Evolutionary conservation across 1,139 yeast species (phyloP).

Genomic region (Pichia sp.): DNA sequence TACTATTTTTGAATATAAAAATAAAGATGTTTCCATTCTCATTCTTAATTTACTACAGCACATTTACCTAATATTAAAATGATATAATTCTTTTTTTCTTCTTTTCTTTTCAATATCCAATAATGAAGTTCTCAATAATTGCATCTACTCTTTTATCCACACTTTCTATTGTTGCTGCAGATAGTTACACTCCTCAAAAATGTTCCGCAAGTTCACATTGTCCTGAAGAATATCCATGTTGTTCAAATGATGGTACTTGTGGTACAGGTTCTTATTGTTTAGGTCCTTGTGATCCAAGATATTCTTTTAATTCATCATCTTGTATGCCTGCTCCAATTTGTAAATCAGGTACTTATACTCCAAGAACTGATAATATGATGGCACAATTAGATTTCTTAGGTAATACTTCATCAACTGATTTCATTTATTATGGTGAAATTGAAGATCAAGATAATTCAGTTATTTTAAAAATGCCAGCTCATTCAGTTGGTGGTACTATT

Average conservation of each 20-base stretch:
- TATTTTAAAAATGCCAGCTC: conserved; percentile 72
- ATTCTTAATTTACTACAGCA: neutral
- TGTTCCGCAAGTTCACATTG: conserved; percentile 52
- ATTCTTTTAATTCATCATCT: conserved; percentile 53
- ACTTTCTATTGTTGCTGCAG: neutral
- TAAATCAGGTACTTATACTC: conserved; percentile 28
- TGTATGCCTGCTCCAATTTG: conserved; percentile 56
- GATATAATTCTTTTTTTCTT: neutral
- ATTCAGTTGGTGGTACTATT: conserved; percentile 73
- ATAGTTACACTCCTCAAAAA: conserved; percentile 18
- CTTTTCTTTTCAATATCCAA: neutral
- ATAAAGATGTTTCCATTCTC: too few species aligned
- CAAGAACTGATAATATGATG: conserved; percentile 32
- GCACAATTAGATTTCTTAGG: conserved; percentile 55
- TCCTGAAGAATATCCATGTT: conserved; percentile 71
- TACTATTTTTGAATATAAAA: too few species aligned
- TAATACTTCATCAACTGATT: conserved; percentile 57
- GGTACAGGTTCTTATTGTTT: conserved; percentile 77
- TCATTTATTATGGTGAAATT: conserved; percentile 71
- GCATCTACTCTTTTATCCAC: neutral
- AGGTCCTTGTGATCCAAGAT: conserved; percentile 74
- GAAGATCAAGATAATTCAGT: conserved; percentile 46
- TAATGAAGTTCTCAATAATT: neutral
- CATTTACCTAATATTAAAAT: too few species aligned
- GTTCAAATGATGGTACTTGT: conserved; percentile 80